Percentiles rank a stretch among this genome's conserved stretches.
Conservation (phyloP, 768 basidiomycete species). For the Rhizopogon rudus region DNA sequence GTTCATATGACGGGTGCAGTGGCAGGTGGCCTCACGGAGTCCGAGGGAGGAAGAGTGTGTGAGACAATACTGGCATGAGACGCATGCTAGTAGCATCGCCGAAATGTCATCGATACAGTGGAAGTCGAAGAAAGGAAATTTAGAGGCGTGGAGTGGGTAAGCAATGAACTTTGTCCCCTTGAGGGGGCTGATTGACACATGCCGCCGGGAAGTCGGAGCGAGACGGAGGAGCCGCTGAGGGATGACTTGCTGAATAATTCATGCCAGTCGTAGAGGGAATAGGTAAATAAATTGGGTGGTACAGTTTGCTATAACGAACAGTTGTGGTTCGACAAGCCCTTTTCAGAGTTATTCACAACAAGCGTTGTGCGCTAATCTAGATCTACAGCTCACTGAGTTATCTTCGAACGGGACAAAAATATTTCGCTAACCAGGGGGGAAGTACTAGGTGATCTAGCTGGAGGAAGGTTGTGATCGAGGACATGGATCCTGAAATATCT, state of each 20-base stretch:
- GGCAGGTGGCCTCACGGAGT: conserved; percentile 2
- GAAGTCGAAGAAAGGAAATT: not conserved
- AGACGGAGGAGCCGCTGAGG: not conserved
- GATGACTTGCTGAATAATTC: not conserved
- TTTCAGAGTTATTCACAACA: not conserved
- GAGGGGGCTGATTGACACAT: not conserved
- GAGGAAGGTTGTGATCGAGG: conserved; percentile 7
- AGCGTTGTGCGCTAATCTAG: conserved; percentile 12
- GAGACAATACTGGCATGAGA: not conserved
- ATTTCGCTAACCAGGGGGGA: conserved; percentile 9
- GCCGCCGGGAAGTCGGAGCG: conserved; percentile 13
- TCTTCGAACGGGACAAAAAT: conserved; percentile 18
- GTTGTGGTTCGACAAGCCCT: not conserved
- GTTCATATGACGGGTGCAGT: not conserved
- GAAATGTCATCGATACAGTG: not conserved
- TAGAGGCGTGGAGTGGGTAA: conserved; percentile 7
- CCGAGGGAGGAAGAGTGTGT: conserved; percentile 4
- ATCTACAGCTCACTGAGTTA: conserved; percentile 1
- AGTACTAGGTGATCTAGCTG: conserved; percentile 3
- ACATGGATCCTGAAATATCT: conserved; percentile 23
- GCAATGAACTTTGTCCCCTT: conserved; percentile 1
- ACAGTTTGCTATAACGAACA: not conserved
- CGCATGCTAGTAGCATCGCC: not conserved
- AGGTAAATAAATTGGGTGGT: not conserved
- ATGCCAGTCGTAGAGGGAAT: not conserved